Percentiles rank a stretch among this genome's conserved stretches.
phyloP scores from a whole-genome alignment of 2,329 filamentous ascomycete genomes.

The Diaporthe sp. region DNA sequence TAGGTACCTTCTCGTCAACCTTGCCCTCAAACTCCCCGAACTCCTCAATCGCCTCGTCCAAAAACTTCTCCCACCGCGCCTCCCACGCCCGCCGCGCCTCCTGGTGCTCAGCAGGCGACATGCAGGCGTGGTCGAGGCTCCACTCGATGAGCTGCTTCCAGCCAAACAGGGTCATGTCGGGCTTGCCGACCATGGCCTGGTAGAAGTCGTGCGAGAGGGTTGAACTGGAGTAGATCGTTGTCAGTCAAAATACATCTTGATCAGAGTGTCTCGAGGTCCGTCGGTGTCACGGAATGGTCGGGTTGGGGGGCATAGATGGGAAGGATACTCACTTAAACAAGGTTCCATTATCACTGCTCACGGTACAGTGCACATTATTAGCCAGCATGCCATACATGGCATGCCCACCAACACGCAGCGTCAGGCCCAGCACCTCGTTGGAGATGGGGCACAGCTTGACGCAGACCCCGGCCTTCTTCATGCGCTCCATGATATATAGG shows the following conservation, averaged over 20 bases:
- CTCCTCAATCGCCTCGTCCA: constrained; percentile 59
- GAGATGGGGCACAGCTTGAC: constrained; percentile 83
- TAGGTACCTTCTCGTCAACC: background rate
- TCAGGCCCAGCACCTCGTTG: constrained; percentile 79
- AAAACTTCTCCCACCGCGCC: constrained; percentile 67
- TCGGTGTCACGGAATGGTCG: too few species aligned
- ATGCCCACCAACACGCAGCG: constrained; percentile 72
- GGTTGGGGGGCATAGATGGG: too few species aligned
- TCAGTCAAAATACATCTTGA: too few species aligned
- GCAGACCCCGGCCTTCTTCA: constrained; percentile 72
- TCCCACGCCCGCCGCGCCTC: constrained; percentile 58
- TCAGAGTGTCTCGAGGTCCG: too few species aligned
- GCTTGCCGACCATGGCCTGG: constrained; percentile 76
- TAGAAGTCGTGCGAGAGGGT: constrained; percentile 82
- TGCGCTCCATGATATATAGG: constrained; percentile 71
- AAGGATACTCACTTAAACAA: constrained; percentile 72
- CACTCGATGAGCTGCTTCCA: constrained; percentile 76
- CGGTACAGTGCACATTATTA: constrained; percentile 78
- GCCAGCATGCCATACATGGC: constrained; percentile 75
- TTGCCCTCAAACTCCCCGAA: constrained; percentile 43
- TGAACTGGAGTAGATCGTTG: too few species aligned
- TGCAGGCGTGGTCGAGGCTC: constrained; percentile 71
- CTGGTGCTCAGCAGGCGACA: constrained; percentile 54
- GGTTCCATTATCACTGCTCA: constrained; percentile 81
- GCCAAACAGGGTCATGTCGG: constrained; percentile 73